A percentile compares a stretch with the other conserved stretches of the same genome.
Conservation (phyloP, 305 asterid species). For the Coffea humblotiana region DNA sequence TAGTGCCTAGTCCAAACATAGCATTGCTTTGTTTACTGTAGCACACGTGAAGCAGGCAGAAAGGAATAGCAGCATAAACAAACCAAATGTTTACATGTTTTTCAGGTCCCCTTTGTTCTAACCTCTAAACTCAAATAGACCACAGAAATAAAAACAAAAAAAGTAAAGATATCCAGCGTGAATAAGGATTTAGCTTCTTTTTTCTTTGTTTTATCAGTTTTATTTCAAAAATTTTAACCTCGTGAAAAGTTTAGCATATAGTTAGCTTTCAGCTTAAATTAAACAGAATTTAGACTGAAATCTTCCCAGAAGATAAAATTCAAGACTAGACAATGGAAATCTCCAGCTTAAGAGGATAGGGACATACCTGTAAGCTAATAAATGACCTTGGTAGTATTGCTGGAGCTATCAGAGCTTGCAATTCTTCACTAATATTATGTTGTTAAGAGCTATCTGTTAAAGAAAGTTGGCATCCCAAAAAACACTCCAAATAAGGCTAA, state of each 20-base stretch:
- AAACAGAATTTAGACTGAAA: not conserved
- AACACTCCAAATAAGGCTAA: not conserved
- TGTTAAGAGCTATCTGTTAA: conserved; percentile 64
- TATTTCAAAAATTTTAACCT: not conserved
- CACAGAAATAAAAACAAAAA: not conserved
- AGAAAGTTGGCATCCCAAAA: conserved; percentile 10
- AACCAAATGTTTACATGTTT: not conserved
- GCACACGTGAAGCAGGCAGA: not conserved
- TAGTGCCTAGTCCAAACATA: not conserved
- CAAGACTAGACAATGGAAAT: not conserved
- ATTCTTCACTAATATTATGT: conserved; percentile 68
- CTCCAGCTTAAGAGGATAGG: not conserved
- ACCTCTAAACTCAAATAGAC: not conserved
- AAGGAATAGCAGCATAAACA: not conserved
- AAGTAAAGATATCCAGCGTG: not conserved
- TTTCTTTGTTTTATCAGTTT: not conserved
- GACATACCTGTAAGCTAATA: conserved; percentile 70
- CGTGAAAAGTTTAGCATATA: not conserved
- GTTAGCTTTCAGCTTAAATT: not conserved
- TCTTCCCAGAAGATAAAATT: not conserved
- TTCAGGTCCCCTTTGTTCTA: not conserved
- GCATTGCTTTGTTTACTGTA: not conserved
- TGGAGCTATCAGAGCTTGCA: conserved; percentile 84
- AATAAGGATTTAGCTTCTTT: not conserved
- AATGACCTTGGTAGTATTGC: conserved; percentile 79